Evolutionary conservation across 441 rosid genomes (phyloP).

Genomic region (Populus hybrid): DNA sequence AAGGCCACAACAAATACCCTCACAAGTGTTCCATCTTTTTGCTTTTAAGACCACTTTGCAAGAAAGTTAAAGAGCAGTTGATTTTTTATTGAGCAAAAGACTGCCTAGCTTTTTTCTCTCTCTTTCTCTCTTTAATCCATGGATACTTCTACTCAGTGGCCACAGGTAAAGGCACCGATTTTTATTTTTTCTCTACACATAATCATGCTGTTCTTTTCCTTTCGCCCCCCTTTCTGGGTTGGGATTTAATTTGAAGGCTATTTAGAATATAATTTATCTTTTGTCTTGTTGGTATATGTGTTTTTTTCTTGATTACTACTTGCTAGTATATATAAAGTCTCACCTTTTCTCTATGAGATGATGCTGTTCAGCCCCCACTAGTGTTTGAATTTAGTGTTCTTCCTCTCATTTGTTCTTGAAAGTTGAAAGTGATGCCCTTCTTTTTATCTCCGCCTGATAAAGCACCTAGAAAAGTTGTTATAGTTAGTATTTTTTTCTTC

Average conservation of each 20-base stretch:
- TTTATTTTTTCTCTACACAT: slow-evolving; percentile 7
- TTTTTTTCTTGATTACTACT: neutral
- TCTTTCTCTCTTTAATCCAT: slow-evolving; percentile 27
- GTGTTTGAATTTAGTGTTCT: slow-evolving; percentile 1
- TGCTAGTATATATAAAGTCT: neutral
- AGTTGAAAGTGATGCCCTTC: slow-evolving; percentile 13
- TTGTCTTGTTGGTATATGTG: neutral
- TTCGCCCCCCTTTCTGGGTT: slow-evolving; percentile 2
- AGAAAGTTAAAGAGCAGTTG: slow-evolving; percentile 1
- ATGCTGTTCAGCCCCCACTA: neutral
- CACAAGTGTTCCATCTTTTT: neutral
- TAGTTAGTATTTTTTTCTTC: neutral
- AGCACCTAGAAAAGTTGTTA: neutral
- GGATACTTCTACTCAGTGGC: slow-evolving; percentile 43
- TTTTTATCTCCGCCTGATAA: neutral
- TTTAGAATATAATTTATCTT: neutral
- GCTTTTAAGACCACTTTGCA: slow-evolving; percentile 7
- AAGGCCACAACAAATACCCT: neutral
- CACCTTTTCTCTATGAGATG: neutral
- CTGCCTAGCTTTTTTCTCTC: neutral
- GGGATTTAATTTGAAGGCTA: slow-evolving; percentile 7
- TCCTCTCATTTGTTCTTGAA: neutral
- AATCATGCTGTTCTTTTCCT: slow-evolving; percentile 1
- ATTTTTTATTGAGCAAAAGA: slow-evolving; percentile 5
- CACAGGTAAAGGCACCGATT: slow-evolving; percentile 35